Evolutionary conservation across 768 basidiomycete species (phyloP), one percentile per base, ranked within the genome.

Genomic region (Leccinum imitatum): DNA sequence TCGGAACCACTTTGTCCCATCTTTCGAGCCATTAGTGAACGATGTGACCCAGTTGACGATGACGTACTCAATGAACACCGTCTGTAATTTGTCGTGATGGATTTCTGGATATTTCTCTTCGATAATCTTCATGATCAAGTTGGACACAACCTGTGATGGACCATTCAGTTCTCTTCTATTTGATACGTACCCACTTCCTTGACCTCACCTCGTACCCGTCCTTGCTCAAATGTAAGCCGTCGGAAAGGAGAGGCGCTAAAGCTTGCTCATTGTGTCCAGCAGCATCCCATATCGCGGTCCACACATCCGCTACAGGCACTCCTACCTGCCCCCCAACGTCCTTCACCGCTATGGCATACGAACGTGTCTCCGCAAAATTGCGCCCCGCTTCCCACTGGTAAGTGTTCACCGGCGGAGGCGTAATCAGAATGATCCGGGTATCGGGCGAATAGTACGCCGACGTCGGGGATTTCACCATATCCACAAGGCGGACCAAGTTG

Each of bases 161-260:
- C 41, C n/a, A 44, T 10, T 31, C 62, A 17, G 62, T 59, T 58
- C 19, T 57, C 19, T 14, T 14, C 50, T 37, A 11, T 57, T 33
- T 51, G 52, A 51, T 54, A 39, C 19, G 51, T 44, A 23, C 25
- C n/a, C 23, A 53, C 31, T 9, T 50, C 31, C 13, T 50, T 17
- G 56, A 25, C 69, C 85, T 67, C 66, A 91, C 90, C 71, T 80
- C 70, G 66, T 95, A 95, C 23, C 92, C 95, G 2, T 75, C 80
- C n/a, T 72, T 78, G 56, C 83, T 92, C 66, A 93, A 74, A 73
- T 97, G 95, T 54, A 97, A 74, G 2, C 95, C 95, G 69, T 97
- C 95, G 46, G 69, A 73, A 56, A 91, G 71, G 67, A 80, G 89
- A 48, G 66, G 74, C 27, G 74, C 77, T 53, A 91, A 74, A 2